phyloP scores from a whole-genome alignment of 106 monocot genomes.

The Allium sativum region DNA sequence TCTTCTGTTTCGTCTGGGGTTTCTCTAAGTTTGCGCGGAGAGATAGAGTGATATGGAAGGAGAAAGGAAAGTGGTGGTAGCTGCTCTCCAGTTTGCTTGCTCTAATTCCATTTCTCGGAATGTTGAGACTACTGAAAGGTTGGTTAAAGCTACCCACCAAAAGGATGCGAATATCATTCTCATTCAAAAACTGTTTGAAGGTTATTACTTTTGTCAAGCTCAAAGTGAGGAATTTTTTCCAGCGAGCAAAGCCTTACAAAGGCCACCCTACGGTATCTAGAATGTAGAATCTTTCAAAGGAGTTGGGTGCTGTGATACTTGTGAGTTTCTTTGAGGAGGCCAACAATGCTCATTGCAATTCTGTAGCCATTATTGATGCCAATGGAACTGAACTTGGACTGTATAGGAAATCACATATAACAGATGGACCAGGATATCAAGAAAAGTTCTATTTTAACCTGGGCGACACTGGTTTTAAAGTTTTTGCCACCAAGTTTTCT shows the following conservation, averaged over 20 bases:
- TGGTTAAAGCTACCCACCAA: slow-evolving; percentile 74
- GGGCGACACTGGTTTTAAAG: slow-evolving; percentile 98
- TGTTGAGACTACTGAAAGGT: too few relatives aligned
- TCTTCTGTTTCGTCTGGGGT: too few relatives aligned
- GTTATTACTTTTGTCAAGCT: slow-evolving; percentile 96
- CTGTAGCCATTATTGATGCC: slow-evolving; percentile 81
- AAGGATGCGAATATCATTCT: slow-evolving; percentile 93
- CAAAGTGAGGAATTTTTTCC: slow-evolving; percentile 75
- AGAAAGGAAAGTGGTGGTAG: too few relatives aligned
- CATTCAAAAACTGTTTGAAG: slow-evolving; percentile 96
- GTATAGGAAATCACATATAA: slow-evolving; percentile 97
- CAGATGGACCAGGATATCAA: slow-evolving; percentile 98
- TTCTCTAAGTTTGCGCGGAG: too few relatives aligned
- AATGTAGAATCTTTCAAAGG: slow-evolving; percentile 93
- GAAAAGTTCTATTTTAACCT: slow-evolving; percentile 97
- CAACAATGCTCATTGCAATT: slow-evolving; percentile 99
- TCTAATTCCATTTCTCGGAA: too few relatives aligned
- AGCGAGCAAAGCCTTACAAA: slow-evolving; percentile 76
- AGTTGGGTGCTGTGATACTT: slow-evolving; percentile 81
- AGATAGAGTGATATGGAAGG: too few relatives aligned
- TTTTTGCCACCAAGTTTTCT: slow-evolving; percentile 70
- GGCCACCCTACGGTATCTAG: slow-evolving; percentile 65
- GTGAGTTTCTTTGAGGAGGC: slow-evolving; percentile 99
- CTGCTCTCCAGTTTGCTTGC: too few relatives aligned
- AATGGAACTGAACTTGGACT: slow-evolving; percentile 94